Conservation (phyloP, 1,284 basidiomycete species). For the Agaricales sp. region DNA sequence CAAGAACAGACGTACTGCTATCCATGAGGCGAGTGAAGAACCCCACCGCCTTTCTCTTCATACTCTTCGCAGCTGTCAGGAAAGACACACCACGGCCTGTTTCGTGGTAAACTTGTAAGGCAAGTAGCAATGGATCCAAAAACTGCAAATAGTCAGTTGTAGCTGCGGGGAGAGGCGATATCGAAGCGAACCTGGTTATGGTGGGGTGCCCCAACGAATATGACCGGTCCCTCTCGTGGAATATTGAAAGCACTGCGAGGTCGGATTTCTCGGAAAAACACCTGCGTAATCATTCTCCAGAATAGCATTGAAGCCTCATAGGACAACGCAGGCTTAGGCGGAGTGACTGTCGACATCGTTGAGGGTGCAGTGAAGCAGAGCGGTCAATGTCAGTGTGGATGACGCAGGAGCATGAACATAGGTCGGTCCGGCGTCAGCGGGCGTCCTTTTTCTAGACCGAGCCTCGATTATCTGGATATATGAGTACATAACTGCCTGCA, state of each 20-base stretch:
- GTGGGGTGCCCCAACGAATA: conserved; percentile 96
- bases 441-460: too few species aligned
- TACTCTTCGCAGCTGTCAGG: conserved; percentile 88
- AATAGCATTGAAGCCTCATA: conserved; percentile 67
- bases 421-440: background rate
- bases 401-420: background rate
- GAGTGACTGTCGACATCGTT: conserved; percentile 16
- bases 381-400: background rate
- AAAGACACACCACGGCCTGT: conserved; percentile 81
- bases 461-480: too few species aligned
- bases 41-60: conserved; percentile 77
- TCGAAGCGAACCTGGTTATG: conserved; percentile 72
- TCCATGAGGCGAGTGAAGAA: conserved; percentile 82
- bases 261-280: conserved; percentile 97
- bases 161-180: conserved; percentile 4
- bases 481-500: background rate
- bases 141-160: conserved; percentile 46
- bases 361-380: conserved; percentile 1
- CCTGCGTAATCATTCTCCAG: conserved; percentile 81
- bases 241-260: conserved; percentile 95
- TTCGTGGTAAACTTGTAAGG: conserved; percentile 82
- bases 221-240: conserved; percentile 84
- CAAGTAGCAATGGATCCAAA: conserved; percentile 87
- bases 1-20: conserved; percentile 59
- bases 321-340: conserved; percentile 7